Evolutionary conservation across 2,329 filamentous ascomycete species (phyloP), one percentile per base, ranked within the genome.

Genomic region (Ophiostoma piceae): DNA sequence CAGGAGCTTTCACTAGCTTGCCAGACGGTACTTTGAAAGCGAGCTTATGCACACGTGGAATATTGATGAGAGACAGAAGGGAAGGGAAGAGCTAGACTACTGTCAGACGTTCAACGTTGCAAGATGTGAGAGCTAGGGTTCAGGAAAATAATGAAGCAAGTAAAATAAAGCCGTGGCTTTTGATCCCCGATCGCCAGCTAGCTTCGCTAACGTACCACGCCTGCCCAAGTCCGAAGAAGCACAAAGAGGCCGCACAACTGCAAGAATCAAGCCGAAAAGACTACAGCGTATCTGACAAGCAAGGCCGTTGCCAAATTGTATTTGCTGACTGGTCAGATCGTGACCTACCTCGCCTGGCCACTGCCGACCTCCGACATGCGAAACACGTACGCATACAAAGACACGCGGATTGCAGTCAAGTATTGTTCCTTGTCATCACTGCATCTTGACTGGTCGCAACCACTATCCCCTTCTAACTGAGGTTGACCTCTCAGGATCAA

Each of bases 311-410:
- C 22, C 43, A 26, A 11, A 37, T 67, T 39, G 54, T 14, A 26
- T 8, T 32, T 26, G 64, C 32, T 70, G 7, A 60, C 32, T 68
- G 69, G 66, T 22, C 22, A 26, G 66, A 43, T 51, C 67, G 12
- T 47, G 66, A 66, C 26, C 37, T 32, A 37, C 1, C 51, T 70
- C 67, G 67, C 60, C 60, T 69, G 70, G 29, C 67, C 19, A 67
- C 62, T 69, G 69, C 72, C 67, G 71, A 71, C 72, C 71, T 73
- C 71, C 71, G 73, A 72, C 70, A 71, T 70, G 69, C 72, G 71
- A 74, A 72, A 75, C 73, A 75, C 67, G 67, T 67, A 32, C n/a
- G 22, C 65, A 64, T 39, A 67, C 32, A 39, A 39, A 32, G 16
- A 39, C 65, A 64, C 19, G 35, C 35, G 64, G 29, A 69, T 54